Evolutionary conservation across 2,329 filamentous ascomycete genomes (phyloP).

Genomic region (Colletotrichum abscissum): DNA sequence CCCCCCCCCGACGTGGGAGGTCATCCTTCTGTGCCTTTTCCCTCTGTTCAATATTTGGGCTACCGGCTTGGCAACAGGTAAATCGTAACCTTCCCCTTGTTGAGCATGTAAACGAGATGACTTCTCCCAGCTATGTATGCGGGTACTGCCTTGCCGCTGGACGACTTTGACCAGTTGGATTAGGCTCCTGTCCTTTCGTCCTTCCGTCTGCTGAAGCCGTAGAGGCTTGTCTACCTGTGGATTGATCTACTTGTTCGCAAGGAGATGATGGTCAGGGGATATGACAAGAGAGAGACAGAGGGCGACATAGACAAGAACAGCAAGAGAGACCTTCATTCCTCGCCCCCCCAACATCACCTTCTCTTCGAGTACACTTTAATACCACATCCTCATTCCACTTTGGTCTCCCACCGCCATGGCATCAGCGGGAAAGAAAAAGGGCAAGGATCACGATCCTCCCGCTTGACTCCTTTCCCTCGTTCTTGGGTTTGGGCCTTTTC

Average conservation of each 20-base stretch:
- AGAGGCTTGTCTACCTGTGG: background rate
- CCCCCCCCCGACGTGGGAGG: background rate
- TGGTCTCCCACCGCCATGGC: background rate
- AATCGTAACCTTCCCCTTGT: no score
- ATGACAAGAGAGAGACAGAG: background rate
- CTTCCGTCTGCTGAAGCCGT: background rate
- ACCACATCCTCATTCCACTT: background rate
- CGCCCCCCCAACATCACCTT: background rate
- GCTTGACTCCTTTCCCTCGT: constrained; percentile 26
- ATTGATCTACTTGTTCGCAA: background rate
- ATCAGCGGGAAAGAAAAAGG: background rate
- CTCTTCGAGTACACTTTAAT: background rate
- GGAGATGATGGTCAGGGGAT: background rate
- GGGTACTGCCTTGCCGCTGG: background rate
- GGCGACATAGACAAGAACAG: background rate
- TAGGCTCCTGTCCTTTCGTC: background rate
- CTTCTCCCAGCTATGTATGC: background rate
- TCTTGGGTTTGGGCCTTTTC: background rate
- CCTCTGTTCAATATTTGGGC: background rate
- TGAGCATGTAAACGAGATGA: background rate
- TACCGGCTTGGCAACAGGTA: background rate
- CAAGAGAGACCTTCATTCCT: background rate
- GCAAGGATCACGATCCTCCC: constrained; percentile 32
- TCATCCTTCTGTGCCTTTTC: background rate
- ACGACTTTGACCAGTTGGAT: background rate